phyloP scores from a whole-genome alignment of 768 basidiomycete species.

The Boletus vinaceobasis region DNA sequence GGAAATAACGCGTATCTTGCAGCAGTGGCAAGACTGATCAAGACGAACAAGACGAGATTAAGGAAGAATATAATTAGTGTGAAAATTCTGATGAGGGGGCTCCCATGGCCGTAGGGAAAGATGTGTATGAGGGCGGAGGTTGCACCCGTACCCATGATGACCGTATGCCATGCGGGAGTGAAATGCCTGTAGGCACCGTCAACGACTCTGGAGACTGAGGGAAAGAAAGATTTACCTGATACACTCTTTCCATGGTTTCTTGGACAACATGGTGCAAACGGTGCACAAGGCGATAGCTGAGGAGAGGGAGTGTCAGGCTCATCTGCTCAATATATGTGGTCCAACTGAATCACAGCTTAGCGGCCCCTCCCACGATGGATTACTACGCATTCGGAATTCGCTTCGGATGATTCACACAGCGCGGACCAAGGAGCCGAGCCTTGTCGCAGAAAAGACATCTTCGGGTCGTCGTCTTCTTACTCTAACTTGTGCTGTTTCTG shows the following conservation, averaged over 20 bases:
- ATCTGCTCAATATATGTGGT: not conserved
- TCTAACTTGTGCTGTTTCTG: no score
- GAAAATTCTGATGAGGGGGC: conserved; percentile 31
- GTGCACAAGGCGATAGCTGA: not conserved
- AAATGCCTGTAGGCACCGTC: conserved; percentile 35
- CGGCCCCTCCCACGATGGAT: not conserved
- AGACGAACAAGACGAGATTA: conserved; percentile 39
- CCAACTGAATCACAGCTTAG: no score
- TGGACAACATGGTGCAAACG: conserved; percentile 10
- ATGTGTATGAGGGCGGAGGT: conserved; percentile 38
- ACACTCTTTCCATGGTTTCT: conserved; percentile 37
- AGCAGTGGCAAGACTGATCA: conserved; percentile 31
- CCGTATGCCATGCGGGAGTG: conserved; percentile 47
- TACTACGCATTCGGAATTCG: not conserved
- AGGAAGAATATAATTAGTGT: conserved; percentile 39
- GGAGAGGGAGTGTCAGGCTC: not conserved
- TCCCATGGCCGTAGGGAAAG: conserved; percentile 41
- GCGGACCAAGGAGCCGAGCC: no score
- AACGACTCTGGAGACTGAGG: not conserved
- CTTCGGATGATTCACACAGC: not conserved
- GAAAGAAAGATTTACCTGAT: conserved; percentile 26
- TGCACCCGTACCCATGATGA: conserved; percentile 47
- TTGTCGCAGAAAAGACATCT: no score
- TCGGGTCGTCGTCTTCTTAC: no score
- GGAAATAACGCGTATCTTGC: conserved; percentile 43